These are phyloP conservation scores for Boletus vinaceobasis DNA, from an alignment of 768 basidiomycete genomes.

Conservation along the genomic window DNA sequence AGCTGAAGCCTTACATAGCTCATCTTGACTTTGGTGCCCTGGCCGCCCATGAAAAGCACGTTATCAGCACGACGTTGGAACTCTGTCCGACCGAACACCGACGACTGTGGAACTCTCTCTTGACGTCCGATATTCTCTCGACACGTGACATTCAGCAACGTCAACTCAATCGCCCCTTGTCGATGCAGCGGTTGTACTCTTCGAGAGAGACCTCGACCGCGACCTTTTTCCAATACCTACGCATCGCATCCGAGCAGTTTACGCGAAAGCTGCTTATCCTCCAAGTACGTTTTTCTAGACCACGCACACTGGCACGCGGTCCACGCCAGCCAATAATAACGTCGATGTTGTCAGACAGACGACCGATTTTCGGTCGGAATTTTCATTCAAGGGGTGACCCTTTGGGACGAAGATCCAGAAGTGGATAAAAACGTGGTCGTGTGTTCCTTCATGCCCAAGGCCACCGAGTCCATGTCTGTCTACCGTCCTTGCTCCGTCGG, in stretches of 20 bases:
- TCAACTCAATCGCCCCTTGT: slow-evolving; percentile 49
- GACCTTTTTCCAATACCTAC: slow-evolving; percentile 62
- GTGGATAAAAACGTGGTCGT: slow-evolving; percentile 59
- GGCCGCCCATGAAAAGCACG: slow-evolving; percentile 50
- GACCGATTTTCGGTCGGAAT: slow-evolving; percentile 60
- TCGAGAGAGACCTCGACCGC: slow-evolving; percentile 48
- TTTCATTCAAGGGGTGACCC: slow-evolving; percentile 57
- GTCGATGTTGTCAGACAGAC: too few relatives aligned
- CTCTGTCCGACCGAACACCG: slow-evolving; percentile 41
- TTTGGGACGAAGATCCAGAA: slow-evolving; percentile 58
- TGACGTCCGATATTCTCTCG: slow-evolving; percentile 58
- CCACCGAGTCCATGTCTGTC: slow-evolving; percentile 44
- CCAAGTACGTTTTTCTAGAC: slow-evolving; percentile 38
- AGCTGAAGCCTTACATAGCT: slow-evolving; percentile 38
- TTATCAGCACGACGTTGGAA: slow-evolving; percentile 41
- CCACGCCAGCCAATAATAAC: too few relatives aligned
- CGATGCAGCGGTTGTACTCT: slow-evolving; percentile 59
- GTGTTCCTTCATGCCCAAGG: slow-evolving; percentile 57
- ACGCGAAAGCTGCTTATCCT: slow-evolving; percentile 56
- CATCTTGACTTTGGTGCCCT: slow-evolving; percentile 60
- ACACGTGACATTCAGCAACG: slow-evolving; percentile 49
- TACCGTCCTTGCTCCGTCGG: slow-evolving; percentile 51
- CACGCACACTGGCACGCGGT: too few relatives aligned
- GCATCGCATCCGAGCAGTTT: slow-evolving; percentile 53
- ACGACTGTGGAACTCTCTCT: slow-evolving; percentile 61